Percentiles rank a stretch among this genome's conserved stretches.
Evolutionary conservation across 805 yeast genomes (phyloP).

Genomic region (Wickerhamiella allomyrinae): DNA sequence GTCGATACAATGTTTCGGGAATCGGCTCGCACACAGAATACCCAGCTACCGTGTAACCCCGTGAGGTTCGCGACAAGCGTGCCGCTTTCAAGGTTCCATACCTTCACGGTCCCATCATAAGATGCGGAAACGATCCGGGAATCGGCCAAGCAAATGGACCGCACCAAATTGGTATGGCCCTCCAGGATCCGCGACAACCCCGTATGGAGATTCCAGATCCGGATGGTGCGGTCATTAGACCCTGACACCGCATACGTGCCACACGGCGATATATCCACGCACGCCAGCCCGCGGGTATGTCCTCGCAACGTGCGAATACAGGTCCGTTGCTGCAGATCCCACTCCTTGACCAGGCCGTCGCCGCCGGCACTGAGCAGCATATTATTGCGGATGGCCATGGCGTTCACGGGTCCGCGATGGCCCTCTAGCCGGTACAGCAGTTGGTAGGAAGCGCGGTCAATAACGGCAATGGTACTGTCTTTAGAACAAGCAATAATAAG

Average conservation of each 20-base stretch:
- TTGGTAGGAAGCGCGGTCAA: constrained; percentile 17
- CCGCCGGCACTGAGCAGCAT: constrained; percentile 31
- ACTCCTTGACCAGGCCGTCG: constrained; percentile 68
- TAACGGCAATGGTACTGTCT: constrained; percentile 23
- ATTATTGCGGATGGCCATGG: constrained; percentile 19
- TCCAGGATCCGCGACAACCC: constrained; percentile 54
- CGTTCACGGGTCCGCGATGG: constrained; percentile 26
- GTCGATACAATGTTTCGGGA: constrained; percentile 22
- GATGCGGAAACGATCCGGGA: constrained; percentile 24
- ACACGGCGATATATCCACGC: constrained; percentile 63
- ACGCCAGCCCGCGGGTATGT: constrained; percentile 71
- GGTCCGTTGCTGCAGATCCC: constrained; percentile 64
- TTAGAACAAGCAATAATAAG: constrained; percentile 24
- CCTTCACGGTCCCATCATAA: constrained; percentile 25
- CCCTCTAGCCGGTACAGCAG: constrained; percentile 17
- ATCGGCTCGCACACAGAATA: constrained; percentile 23
- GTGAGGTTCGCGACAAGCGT: constrained; percentile 16
- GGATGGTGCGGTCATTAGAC: constrained; percentile 70
- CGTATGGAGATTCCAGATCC: constrained; percentile 74
- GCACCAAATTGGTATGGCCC: constrained; percentile 81
- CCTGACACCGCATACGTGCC: constrained; percentile 65
- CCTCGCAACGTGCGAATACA: constrained; percentile 56
- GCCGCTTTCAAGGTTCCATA: constrained; percentile 24
- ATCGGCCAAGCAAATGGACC: constrained; percentile 26
- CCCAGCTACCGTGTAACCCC: constrained; percentile 24